Conservation (phyloP, 441 rosid genomes). For the Populus hybrid region DNA sequence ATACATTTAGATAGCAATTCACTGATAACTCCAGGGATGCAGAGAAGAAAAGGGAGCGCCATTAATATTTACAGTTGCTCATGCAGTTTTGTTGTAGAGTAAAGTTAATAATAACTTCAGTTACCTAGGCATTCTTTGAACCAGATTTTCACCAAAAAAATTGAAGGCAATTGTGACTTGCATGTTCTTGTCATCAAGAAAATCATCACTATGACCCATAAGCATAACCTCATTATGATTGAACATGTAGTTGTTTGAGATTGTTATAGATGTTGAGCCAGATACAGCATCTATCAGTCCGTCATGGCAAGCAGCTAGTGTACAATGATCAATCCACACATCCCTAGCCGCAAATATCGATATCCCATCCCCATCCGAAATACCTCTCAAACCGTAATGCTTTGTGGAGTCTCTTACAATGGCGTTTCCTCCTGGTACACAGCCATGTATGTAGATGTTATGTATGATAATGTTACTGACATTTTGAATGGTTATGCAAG, state of each 20-base stretch:
- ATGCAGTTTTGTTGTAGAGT: not conserved
- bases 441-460: slow-evolving; percentile 69
- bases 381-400: slow-evolving; percentile 61
- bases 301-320: slow-evolving; percentile 65
- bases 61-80: not conserved
- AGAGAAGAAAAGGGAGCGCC: not conserved
- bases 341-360: slow-evolving; percentile 74
- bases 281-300: slow-evolving; percentile 66
- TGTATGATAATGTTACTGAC: slow-evolving; percentile 76
- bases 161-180: slow-evolving; percentile 85
- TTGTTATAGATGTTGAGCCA: slow-evolving; percentile 76
- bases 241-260: slow-evolving; percentile 76
- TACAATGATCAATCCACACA: slow-evolving; percentile 81
- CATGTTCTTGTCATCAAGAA: slow-evolving; percentile 66
- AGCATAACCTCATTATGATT: slow-evolving; percentile 85
- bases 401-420: slow-evolving; percentile 57
- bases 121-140: slow-evolving; percentile 92
- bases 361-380: slow-evolving; percentile 91
- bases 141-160: slow-evolving; percentile 80
- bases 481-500: slow-evolving; percentile 70
- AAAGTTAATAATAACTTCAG: not conserved
- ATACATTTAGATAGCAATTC: not conserved
- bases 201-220: slow-evolving; percentile 73
- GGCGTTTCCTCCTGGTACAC: slow-evolving; percentile 75
- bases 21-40: not conserved